Evolutionary conservation across 1,139 yeast genomes (phyloP).

Genomic region (Yamadazyma aaseri): DNA sequence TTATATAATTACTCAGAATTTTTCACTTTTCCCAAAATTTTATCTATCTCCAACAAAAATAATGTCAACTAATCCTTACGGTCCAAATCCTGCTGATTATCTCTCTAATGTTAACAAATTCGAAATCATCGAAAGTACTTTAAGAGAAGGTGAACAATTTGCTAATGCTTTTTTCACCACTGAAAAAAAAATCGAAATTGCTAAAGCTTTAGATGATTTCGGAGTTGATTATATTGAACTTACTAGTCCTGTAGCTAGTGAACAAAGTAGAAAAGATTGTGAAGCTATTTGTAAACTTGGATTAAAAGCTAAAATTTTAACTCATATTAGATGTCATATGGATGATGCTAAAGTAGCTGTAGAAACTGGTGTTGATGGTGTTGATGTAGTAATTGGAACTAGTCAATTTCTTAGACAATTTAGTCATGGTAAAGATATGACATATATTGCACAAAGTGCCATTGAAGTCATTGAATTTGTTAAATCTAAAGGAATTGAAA

Average conservation of each 20-base stretch:
- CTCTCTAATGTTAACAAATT: constrained; percentile 53
- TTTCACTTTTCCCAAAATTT: neutral
- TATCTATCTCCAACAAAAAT: neutral
- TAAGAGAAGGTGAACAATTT: constrained; percentile 62
- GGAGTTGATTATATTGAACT: constrained; percentile 61
- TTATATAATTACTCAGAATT: neutral
- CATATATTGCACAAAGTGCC: constrained; percentile 50
- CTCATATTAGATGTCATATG: constrained; percentile 62
- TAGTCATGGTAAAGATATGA: constrained; percentile 58
- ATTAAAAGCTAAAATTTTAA: constrained; percentile 51
- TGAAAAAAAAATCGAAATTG: constrained; percentile 54
- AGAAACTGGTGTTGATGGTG: constrained; percentile 62
- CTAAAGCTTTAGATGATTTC: constrained; percentile 57
- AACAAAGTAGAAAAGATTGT: constrained; percentile 54
- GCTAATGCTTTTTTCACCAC: constrained; percentile 58
- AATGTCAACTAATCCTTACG: constrained; percentile 45
- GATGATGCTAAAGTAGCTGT: constrained; percentile 59
- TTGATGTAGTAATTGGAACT: constrained; percentile 59
- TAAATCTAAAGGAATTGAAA: constrained; percentile 57
- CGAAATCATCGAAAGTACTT: constrained; percentile 54
- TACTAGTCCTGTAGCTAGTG: constrained; percentile 59
- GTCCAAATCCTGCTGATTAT: constrained; percentile 59
- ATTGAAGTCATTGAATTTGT: constrained; percentile 58
- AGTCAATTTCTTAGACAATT: constrained; percentile 53
- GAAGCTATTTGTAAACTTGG: constrained; percentile 60